Percentiles rank a stretch among this genome's conserved stretches.
Evolutionary conservation across 495 filamentous ascomycete species (phyloP).

Genomic region (Talaromyces borbonicus): DNA sequence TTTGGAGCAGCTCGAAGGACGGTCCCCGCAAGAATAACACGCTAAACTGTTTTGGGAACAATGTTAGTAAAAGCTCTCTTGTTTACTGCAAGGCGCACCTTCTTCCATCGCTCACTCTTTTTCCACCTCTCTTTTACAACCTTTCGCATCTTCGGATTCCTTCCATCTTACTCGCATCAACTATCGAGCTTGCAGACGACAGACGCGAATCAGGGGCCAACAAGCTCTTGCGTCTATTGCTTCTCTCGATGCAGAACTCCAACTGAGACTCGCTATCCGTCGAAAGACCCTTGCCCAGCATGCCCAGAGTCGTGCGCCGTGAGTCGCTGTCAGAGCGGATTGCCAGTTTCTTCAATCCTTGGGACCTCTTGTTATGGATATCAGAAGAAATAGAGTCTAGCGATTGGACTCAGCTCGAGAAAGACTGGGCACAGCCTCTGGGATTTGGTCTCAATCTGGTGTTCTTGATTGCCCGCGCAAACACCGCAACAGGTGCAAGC

Average conservation of each 20-base stretch:
- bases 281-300: conserved; percentile 19
- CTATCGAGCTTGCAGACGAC: too few relatives aligned
- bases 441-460: conserved; percentile 66
- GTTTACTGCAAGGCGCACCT: background rate
- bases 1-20: background rate
- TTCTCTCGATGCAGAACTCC: conserved; percentile 5
- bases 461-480: conserved; percentile 76
- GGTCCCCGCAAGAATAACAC: background rate
- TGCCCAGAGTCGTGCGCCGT: conserved; percentile 74
- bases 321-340: conserved; percentile 68
- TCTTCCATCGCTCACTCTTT: background rate
- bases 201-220: conserved; percentile 1
- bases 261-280: background rate
- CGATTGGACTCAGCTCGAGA: conserved; percentile 75
- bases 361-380: conserved; percentile 80
- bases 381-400: conserved; percentile 82
- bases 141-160: background rate
- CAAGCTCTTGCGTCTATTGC: conserved; percentile 1
- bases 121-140: background rate
- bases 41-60: conserved; percentile 2
- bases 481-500: conserved; percentile 39
- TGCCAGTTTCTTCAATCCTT: conserved; percentile 67
- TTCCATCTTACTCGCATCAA: too few relatives aligned
- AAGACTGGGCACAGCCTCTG: conserved; percentile 60
- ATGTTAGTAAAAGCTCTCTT: conserved; percentile 1